A percentile compares a stretch with the other conserved stretches of the same genome.
phyloP scores from a whole-genome alignment of 2,329 filamentous ascomycete species.

The Xylaria sp. region DNA sequence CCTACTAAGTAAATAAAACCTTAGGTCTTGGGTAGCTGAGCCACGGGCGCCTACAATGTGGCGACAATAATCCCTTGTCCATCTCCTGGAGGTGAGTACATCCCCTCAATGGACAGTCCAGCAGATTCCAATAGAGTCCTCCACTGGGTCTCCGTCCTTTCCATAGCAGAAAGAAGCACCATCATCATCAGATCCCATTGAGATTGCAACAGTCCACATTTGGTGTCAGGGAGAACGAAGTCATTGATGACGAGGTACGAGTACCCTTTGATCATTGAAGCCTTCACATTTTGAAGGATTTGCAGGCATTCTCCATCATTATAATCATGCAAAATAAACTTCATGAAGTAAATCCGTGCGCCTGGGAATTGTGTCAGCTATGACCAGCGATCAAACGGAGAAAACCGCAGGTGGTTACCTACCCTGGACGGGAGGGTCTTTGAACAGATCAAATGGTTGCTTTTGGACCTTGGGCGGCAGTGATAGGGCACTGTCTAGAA shows the following conservation, averaged over 20 bases:
- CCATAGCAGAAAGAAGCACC: constrained; percentile 10
- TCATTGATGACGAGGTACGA: constrained; percentile 29
- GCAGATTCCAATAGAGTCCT: constrained; percentile 9
- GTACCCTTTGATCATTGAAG: constrained; percentile 25
- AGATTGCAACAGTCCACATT: constrained; percentile 11
- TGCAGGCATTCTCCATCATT: constrained; percentile 12
- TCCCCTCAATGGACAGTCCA: constrained; percentile 22
- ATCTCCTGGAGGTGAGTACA: constrained; percentile 12
- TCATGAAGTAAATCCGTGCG: constrained; percentile 26
- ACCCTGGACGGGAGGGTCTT: constrained; percentile 19
- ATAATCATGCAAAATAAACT: constrained; percentile 29
- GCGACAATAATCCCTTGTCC: constrained; percentile 16
- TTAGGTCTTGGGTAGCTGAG: not conserved
- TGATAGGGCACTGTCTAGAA: constrained; percentile 19
- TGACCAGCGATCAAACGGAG: not conserved
- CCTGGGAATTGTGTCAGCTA: constrained; percentile 4
- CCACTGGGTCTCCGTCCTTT: constrained; percentile 25
- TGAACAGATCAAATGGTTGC: constrained; percentile 18
- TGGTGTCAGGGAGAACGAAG: constrained; percentile 24
- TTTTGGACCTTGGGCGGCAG: constrained; percentile 17
- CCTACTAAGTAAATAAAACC: not conserved
- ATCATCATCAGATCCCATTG: constrained; percentile 27
- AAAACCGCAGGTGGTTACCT: not conserved
- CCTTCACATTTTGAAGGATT: constrained; percentile 22
- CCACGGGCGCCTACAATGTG: not conserved